Evolutionary conservation across 164 flowering plant species (phyloP), one percentile per base, ranked within the genome.

Genomic region (Annona cherimola): DNA sequence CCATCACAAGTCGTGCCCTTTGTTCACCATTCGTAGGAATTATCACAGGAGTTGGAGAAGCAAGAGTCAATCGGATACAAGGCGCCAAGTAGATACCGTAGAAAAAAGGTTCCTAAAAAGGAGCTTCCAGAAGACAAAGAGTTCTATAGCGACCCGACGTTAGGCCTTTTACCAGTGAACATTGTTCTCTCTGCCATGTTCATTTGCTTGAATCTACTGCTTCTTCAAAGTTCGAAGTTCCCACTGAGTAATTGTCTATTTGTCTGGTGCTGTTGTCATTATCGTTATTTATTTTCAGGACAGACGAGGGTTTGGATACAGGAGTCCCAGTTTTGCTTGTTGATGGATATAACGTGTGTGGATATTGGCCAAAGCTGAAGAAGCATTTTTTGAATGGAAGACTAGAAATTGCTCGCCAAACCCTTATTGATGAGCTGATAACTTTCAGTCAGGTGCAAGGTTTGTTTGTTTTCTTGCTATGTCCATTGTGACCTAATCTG

Each of bases 331-430:
- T 96, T 72, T 84, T 96, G 84, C 99, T 96, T 74, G 99, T 96
- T 76, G 99, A 96, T 82, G 99, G 98, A 14, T 96, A 96, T 71
- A 96, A 96, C 82, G 90, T 96, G 9, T 96, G 98, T 80, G 99
- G 99, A 63, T 89, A 93, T 69, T 96, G 99, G 98, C 54, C 77
- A 18, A 96, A 93, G 80, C 80, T 96, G 79, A 96, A 91, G 87
- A 93, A 96, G 79, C 89, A 93, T 88, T 93, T 96, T 78, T 69
- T 83, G 81, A 81, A 68, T 71, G 99, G 99, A 45, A 86, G 88
- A 70, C 97, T 95, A 76, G 89, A 82, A 79, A 74, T 88, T 74
- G 98, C 99, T 69, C 93, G 99, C 62, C 96, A 93, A 78, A 87
- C 89, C 87, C 90, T 95, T 66, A 79, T 91, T 73, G 92, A 95